Evolutionary conservation across 371 early-diverging fungal species (phyloP), one percentile per base, ranked within the genome.

Genomic region (Mucor mucedo): DNA sequence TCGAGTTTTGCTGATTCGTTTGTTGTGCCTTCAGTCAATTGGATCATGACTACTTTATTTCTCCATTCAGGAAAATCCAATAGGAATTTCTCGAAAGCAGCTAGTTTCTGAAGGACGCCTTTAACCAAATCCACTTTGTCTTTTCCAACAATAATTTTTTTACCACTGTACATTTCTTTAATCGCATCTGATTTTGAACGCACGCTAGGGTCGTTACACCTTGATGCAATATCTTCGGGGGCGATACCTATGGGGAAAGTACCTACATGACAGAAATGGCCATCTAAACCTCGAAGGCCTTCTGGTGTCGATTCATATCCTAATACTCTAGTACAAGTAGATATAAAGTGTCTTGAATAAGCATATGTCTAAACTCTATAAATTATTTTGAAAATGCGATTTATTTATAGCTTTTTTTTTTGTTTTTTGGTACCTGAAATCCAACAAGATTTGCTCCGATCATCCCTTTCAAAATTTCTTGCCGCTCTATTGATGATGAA

Each of bases 241-340:
- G 99, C 98, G 56, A 99, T 96, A 1, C 99, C 99, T 66, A 99
- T 99, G 0, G 99, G 98, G 72, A 97, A 95, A 5, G 95, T 93
- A 3, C 91, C 93, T 11, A 98, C 89, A 55, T 87, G 79, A 21
- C 95, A 93, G 9, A 84, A 82, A 55, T 86, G 86, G 1, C 91
- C 93, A 40, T 87, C 80, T 47, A 47, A 47, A 61, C 82, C 85
- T 52, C 91, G 87, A 5, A 98, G 86, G 14, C 94, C 96, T 9
- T 85, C 90, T 48, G 85, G 95, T 5, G 95, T 90, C 2, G 93
- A 90, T 65, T 95, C 96, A 58, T 88, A 84, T 6, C 95, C 94
- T 38, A 98, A 82, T n/a, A 98, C 89, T 29, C 97, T 89, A 10
- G 94, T 93, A 66, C 95, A 97, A 44, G 91, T 91, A 56, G 95